Percentiles rank a stretch among this genome's conserved stretches.
Conservation (phyloP, 257 asterid genomes). For the Capsicum rhomboideum region DNA sequence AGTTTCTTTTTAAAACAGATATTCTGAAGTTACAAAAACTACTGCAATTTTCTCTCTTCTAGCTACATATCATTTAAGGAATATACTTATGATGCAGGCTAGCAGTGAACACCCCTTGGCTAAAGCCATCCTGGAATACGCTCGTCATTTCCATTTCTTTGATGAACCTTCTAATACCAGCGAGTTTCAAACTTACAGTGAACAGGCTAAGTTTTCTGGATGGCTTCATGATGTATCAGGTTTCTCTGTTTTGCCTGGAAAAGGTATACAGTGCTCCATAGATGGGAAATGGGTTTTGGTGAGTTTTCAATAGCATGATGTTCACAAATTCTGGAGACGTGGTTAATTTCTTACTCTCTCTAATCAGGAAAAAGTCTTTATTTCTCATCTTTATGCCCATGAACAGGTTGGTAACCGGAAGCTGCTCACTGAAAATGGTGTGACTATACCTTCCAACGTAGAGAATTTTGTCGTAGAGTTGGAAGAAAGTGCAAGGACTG, state of each 20-base stretch:
- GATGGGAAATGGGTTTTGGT: slow-evolving; percentile 72
- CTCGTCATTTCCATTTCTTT: slow-evolving; percentile 93
- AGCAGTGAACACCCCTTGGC: slow-evolving; percentile 97
- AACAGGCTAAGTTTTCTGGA: slow-evolving; percentile 46
- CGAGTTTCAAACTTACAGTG: slow-evolving; percentile 29
- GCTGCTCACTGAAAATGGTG: slow-evolving; percentile 57
- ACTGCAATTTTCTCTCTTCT: neutral
- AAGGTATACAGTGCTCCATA: slow-evolving; percentile 77
- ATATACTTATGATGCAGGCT: slow-evolving; percentile 46
- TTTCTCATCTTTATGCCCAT: neutral
- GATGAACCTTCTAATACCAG: slow-evolving; percentile 42
- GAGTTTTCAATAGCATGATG: slow-evolving; percentile 19
- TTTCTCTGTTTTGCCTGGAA: slow-evolving; percentile 87
- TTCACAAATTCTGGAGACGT: neutral
- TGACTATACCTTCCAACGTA: slow-evolving; percentile 44
- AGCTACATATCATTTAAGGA: neutral
- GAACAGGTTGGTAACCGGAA: slow-evolving; percentile 85
- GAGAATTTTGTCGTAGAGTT: slow-evolving; percentile 73
- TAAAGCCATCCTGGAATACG: slow-evolving; percentile 79
- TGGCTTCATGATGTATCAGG: slow-evolving; percentile 81
- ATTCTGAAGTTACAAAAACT: neutral
- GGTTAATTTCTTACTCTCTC: neutral
- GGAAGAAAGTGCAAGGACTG: slow-evolving; percentile 94
- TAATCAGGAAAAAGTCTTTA: neutral
- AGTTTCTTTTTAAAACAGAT: neutral